phyloP scores from a whole-genome alignment of 805 yeast genomes.

The Yamadazyma takamatsuzukensis region DNA sequence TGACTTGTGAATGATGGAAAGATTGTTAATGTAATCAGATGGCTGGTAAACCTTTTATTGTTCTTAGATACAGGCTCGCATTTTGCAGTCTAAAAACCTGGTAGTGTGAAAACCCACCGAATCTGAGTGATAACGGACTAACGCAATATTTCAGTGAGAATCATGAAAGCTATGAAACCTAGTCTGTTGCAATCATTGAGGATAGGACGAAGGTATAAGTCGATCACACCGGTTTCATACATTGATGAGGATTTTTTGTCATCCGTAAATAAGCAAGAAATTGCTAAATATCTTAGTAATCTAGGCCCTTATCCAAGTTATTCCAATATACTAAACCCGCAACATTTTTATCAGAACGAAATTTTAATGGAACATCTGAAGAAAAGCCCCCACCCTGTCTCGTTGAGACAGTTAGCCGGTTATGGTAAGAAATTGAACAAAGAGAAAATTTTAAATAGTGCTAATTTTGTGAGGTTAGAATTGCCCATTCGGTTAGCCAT shows the following conservation, averaged over 20 bases:
- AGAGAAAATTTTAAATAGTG: slow-evolving; percentile 75
- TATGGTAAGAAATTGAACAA: slow-evolving; percentile 77
- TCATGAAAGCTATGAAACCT: too few relatives aligned
- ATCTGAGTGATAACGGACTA: too few relatives aligned
- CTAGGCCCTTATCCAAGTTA: slow-evolving; percentile 41
- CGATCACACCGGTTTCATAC: slow-evolving; percentile 26
- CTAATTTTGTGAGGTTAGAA: slow-evolving; percentile 85
- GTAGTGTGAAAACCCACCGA: too few relatives aligned
- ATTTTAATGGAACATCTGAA: slow-evolving; percentile 60
- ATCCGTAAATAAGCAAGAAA: slow-evolving; percentile 24
- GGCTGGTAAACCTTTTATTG: too few relatives aligned
- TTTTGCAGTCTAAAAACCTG: too few relatives aligned
- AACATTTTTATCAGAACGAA: slow-evolving; percentile 85
- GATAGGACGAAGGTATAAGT: too few relatives aligned
- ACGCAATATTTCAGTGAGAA: too few relatives aligned
- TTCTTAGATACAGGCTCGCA: too few relatives aligned
- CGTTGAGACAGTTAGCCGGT: slow-evolving; percentile 84
- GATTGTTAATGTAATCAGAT: too few relatives aligned
- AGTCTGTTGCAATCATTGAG: too few relatives aligned
- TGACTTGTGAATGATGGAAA: too few relatives aligned
- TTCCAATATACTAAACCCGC: slow-evolving; percentile 44
- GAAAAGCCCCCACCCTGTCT: slow-evolving; percentile 80
- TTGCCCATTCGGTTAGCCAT: slow-evolving; percentile 80
- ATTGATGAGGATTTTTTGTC: slow-evolving; percentile 34
- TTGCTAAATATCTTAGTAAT: slow-evolving; percentile 20